Conservation (phyloP, 306 rosid species). For the Fragaria vesca region DNA sequence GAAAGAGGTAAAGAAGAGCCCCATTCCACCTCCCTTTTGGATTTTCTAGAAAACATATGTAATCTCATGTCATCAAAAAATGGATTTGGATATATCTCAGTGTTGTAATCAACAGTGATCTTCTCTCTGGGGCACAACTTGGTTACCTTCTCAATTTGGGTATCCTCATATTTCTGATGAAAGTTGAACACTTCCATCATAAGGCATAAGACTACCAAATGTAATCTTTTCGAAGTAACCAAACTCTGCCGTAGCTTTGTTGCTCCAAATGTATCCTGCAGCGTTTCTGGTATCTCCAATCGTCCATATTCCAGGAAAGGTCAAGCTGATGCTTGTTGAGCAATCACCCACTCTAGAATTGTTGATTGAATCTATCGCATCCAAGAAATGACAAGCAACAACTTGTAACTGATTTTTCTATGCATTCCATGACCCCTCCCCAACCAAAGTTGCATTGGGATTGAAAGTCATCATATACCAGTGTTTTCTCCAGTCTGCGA, state of each 20-base stretch:
- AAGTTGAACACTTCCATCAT: too few species aligned
- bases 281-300: conserved; percentile 22
- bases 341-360: conserved; percentile 44
- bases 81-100: neutral
- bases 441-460: conserved; percentile 37
- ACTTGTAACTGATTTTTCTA: conserved; percentile 28
- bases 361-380: conserved; percentile 20
- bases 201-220: conserved; percentile 18
- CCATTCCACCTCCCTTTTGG: neutral
- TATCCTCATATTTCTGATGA: conserved; percentile 25
- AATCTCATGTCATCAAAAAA: neutral
- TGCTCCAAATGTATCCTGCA: conserved; percentile 54
- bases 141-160: conserved; percentile 30
- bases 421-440: conserved; percentile 60
- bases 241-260: conserved; percentile 25
- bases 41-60: neutral
- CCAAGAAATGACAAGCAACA: conserved; percentile 39
- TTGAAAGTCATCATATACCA: conserved; percentile 14
- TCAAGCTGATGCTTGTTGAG: conserved; percentile 38
- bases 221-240: conserved; percentile 39
- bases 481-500: conserved; percentile 10
- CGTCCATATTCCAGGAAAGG: conserved; percentile 43
- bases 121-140: conserved; percentile 24
- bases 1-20: neutral
- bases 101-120: neutral